These are phyloP conservation scores for Hortiboletus flavorubellus DNA, from an alignment of 768 basidiomycete genomes.

Conservation along the genomic window DNA sequence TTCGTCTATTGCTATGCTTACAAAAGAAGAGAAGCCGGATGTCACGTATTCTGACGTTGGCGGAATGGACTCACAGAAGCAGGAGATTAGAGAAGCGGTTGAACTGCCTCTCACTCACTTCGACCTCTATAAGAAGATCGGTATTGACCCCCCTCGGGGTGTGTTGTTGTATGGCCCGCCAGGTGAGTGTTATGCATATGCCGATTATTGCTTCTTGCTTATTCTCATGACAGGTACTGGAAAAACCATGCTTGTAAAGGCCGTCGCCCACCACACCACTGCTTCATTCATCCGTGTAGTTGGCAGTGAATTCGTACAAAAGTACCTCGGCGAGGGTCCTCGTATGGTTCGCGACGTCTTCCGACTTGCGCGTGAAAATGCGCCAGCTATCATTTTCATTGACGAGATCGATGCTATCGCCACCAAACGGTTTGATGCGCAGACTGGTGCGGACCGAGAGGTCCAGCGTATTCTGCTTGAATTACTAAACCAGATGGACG, in stretches of 20 bases:
- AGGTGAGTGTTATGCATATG: constrained; percentile 45
- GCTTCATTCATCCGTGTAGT: constrained; percentile 98
- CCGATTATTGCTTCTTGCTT: neutral
- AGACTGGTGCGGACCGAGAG: constrained; percentile 98
- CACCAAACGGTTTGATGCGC: constrained; percentile 98
- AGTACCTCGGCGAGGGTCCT: constrained; percentile 98
- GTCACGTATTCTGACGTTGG: constrained; percentile 93
- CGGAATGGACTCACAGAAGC: constrained; percentile 97
- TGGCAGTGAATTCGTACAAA: constrained; percentile 98
- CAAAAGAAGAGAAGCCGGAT: constrained; percentile 92
- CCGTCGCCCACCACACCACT: constrained; percentile 97
- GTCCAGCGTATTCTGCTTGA: constrained; percentile 98
- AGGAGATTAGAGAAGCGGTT: constrained; percentile 98
- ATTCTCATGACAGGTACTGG: constrained; percentile 72
- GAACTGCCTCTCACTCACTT: constrained; percentile 96
- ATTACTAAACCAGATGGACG: constrained; percentile 98
- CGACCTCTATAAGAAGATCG: constrained; percentile 98
- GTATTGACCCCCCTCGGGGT: constrained; percentile 97
- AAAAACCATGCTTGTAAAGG: constrained; percentile 99
- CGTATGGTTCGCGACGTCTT: constrained; percentile 99
- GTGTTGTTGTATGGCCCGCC: constrained; percentile 97
- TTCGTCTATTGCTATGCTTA: constrained; percentile 93
- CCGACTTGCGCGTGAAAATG: constrained; percentile 93
- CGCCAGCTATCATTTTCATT: constrained; percentile 98
- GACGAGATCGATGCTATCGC: constrained; percentile 99